Percentiles rank a stretch among this genome's conserved stretches.
Conservation (phyloP, 768 basidiomycete genomes). For the Lactarius hengduanensis region DNA sequence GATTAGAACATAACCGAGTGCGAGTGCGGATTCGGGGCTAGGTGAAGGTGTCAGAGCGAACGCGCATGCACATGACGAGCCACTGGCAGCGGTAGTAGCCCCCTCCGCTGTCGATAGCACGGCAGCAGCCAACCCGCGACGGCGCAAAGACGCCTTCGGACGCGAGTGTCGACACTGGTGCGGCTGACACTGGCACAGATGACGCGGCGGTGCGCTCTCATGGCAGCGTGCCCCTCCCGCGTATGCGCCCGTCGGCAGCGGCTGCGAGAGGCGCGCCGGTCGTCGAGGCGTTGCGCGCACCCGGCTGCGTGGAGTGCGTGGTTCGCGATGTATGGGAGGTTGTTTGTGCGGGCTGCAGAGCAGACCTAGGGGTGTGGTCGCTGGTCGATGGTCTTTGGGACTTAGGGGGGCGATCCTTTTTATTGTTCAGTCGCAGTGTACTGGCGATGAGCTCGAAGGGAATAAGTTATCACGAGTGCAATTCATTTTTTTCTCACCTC, state of each 20-base stretch:
- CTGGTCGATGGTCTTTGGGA: background rate
- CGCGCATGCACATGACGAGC: background rate
- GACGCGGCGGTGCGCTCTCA: background rate
- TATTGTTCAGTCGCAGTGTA: background rate
- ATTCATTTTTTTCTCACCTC: background rate
- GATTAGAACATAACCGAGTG: background rate
- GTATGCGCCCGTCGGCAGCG: background rate
- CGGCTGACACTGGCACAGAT: constrained; percentile 4
- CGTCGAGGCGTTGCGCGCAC: constrained; percentile 10
- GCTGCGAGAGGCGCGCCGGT: background rate
- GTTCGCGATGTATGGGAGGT: background rate
- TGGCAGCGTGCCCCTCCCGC: background rate
- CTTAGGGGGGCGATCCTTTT: background rate
- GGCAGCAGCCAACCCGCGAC: background rate
- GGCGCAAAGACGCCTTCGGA: constrained; percentile 10
- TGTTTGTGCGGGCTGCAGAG: background rate
- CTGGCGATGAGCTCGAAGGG: background rate
- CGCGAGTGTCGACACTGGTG: background rate
- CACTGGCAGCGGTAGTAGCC: too few species aligned
- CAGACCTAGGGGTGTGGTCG: background rate
- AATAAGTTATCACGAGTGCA: background rate
- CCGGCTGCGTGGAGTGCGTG: constrained; percentile 10
- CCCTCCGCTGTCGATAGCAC: background rate
- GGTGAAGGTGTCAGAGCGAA: background rate
- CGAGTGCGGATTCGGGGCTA: background rate